These are phyloP conservation scores for Myriosclerotinia duriaeana DNA, from an alignment of 2,329 filamentous ascomycete genomes.

Conservation along the genomic window DNA sequence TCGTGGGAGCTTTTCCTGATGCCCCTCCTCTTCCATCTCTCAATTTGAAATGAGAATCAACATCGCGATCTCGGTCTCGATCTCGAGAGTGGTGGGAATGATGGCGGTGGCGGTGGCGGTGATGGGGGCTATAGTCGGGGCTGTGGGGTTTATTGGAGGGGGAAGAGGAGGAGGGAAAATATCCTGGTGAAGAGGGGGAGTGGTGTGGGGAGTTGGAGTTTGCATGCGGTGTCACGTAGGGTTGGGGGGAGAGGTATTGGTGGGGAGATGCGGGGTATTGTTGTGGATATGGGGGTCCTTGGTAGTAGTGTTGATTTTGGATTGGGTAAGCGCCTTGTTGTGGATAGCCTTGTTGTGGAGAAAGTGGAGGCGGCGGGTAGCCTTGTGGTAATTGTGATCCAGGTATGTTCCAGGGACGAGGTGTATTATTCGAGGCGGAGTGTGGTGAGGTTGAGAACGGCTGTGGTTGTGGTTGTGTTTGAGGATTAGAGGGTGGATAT, in stretches of 20 bases:
- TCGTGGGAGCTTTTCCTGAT: conserved; percentile 34
- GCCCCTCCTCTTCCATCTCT: conserved; percentile 12
- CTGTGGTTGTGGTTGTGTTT: background rate
- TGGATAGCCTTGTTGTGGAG: conserved; percentile 11
- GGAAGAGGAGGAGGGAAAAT: background rate
- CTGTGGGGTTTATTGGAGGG: background rate
- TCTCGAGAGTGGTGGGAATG: conserved; percentile 2
- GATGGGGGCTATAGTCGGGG: background rate
- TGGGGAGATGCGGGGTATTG: background rate
- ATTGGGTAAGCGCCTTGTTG: conserved; percentile 25
- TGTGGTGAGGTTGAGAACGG: background rate
- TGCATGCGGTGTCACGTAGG: conserved; percentile 10
- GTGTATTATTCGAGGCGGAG: background rate
- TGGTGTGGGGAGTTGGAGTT: background rate
- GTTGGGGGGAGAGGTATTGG: conserved; percentile 27
- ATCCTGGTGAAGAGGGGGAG: background rate
- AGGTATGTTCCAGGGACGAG: background rate
- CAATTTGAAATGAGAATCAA: conserved; percentile 19
- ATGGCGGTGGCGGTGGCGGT: background rate
- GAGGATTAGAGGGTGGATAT: background rate
- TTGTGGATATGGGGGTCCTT: conserved; percentile 1
- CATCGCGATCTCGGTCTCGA: conserved; percentile 13
- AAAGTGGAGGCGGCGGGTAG: conserved; percentile 5
- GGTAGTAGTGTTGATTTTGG: background rate
- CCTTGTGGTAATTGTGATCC: background rate